Percentiles rank a stretch among this genome's conserved stretches.
phyloP scores from a whole-genome alignment of 768 basidiomycete species.

The Russula olivacea region DNA sequence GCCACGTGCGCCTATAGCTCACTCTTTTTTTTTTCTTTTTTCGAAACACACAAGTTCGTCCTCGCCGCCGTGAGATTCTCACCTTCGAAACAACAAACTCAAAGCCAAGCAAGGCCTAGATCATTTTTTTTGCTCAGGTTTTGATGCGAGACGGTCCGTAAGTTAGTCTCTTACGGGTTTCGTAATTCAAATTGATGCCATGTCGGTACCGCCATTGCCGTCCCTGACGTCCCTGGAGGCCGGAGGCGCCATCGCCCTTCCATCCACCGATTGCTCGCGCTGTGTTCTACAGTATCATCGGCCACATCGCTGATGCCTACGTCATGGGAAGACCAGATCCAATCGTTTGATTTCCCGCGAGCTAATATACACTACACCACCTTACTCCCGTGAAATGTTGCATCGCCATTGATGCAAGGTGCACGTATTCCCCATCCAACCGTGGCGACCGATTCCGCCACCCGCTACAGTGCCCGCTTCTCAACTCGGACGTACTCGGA shows the following conservation, averaged over 20 bases:
- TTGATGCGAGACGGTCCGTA: not conserved
- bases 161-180: not conserved
- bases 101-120: too few species aligned
- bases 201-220: not conserved
- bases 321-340: not conserved
- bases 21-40: too few species aligned
- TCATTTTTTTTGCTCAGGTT: not conserved
- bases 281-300: too few species aligned
- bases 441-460: not conserved
- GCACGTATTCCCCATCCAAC: not conserved
- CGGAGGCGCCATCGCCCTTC: not conserved
- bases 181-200: not conserved
- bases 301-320: not conserved
- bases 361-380: not conserved
- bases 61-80: too few species aligned
- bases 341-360: not conserved
- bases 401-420: not conserved
- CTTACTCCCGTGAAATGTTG: not conserved
- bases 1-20: conserved; percentile 1
- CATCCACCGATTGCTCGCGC: not conserved
- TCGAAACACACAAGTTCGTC: too few species aligned
- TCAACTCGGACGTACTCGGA: not conserved
- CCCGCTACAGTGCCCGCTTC: not conserved
- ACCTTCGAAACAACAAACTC: not conserved
- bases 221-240: not conserved